These are phyloP conservation scores for Zizania latifolia DNA, from an alignment of 176 grass and related monocot species.

Conservation along the genomic window DNA sequence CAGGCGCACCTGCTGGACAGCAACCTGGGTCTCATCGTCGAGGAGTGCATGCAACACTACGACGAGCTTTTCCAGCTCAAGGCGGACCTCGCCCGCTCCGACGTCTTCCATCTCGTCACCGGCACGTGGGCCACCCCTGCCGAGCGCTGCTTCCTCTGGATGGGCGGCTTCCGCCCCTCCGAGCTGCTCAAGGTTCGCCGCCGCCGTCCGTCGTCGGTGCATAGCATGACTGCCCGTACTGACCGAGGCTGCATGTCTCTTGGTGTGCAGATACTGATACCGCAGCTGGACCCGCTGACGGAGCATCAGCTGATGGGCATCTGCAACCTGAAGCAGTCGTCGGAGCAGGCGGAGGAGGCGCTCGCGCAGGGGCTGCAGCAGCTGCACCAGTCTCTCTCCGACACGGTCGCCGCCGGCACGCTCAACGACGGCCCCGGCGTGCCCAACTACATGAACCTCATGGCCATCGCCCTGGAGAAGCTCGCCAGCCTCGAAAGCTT, in stretches of 20 bases:
- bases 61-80: slow-evolving; percentile 92
- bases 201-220: neutral
- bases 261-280: slow-evolving; percentile 52
- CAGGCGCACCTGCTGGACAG: slow-evolving; percentile 66
- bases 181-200: slow-evolving; percentile 73
- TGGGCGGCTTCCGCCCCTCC: slow-evolving; percentile 94
- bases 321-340: slow-evolving; percentile 73
- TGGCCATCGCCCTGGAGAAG: slow-evolving; percentile 63
- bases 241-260: neutral
- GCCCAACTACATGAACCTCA: slow-evolving; percentile 60
- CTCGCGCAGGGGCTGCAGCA: slow-evolving; percentile 73
- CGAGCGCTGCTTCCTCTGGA: slow-evolving; percentile 96
- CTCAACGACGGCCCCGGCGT: slow-evolving; percentile 44
- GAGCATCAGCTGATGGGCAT: slow-evolving; percentile 80
- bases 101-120: slow-evolving; percentile 89
- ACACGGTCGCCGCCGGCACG: slow-evolving; percentile 60
- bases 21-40: slow-evolving; percentile 61
- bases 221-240: neutral
- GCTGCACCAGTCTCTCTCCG: slow-evolving; percentile 63
- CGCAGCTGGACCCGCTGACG: slow-evolving; percentile 79
- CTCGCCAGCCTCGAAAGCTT: slow-evolving; percentile 75
- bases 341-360: slow-evolving; percentile 86
- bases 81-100: slow-evolving; percentile 43
- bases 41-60: slow-evolving; percentile 81
- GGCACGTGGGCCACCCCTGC: slow-evolving; percentile 69